A percentile compares a stretch with the other conserved stretches of the same genome.
Conservation (phyloP, 257 asterid genomes). For the Gentiana straminea region DNA sequence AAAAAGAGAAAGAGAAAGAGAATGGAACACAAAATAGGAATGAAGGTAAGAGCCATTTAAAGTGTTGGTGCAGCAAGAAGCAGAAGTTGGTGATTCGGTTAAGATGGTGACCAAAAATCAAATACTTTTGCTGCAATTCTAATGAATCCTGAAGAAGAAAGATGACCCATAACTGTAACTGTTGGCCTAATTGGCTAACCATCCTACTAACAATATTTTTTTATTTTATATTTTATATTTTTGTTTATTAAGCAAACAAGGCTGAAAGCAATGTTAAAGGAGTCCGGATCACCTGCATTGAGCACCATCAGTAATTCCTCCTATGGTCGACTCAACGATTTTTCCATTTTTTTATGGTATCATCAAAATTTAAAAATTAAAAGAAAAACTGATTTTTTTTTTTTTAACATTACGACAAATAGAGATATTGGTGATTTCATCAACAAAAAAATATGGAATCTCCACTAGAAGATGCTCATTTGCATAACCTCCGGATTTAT, state of each 20-base stretch:
- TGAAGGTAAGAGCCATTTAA: conserved; percentile 12
- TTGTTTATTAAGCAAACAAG: conserved; percentile 50
- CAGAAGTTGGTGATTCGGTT: conserved; percentile 29
- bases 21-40: conserved; percentile 4
- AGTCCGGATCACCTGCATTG: no score
- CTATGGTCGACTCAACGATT: no score
- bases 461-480: no score
- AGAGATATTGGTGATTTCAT: no score
- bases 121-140: conserved; percentile 47
- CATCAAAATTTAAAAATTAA: no score
- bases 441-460: no score
- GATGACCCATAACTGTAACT: conserved; percentile 18
- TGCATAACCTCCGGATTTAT: no score
- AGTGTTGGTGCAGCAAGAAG: conserved; percentile 14
- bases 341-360: no score
- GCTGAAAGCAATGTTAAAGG: conserved; percentile 18
- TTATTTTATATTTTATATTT: not conserved
- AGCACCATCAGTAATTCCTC: no score
- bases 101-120: conserved; percentile 69
- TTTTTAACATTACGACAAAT: no score
- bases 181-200: conserved; percentile 53
- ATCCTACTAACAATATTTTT: no score
- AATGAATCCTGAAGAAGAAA: conserved; percentile 26
- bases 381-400: no score
- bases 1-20: not conserved